Percentiles rank a stretch among this genome's conserved stretches.
Conservation (phyloP, 2,329 filamentous ascomycete species). For the Apiospora rasikravindrae region DNA sequence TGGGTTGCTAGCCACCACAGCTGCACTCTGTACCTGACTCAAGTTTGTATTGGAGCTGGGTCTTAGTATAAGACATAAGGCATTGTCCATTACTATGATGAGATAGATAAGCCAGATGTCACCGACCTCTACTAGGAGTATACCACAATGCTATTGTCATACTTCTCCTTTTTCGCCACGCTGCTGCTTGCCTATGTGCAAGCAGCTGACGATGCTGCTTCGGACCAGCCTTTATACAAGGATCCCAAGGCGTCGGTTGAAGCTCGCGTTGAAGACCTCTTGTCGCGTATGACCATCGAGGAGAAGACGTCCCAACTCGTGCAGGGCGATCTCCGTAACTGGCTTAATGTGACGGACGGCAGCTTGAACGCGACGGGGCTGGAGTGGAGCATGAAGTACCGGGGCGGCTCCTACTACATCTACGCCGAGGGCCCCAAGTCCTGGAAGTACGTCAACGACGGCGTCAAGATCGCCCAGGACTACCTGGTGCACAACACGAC, state of each 20-base stretch:
- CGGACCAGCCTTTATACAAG: conserved; percentile 59
- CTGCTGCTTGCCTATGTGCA: conserved; percentile 27
- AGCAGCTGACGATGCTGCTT: conserved; percentile 22
- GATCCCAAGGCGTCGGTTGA: conserved; percentile 66
- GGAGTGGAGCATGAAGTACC: conserved; percentile 67
- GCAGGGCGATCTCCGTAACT: conserved; percentile 74
- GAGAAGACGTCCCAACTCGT: conserved; percentile 75
- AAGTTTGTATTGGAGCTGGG: not conserved
- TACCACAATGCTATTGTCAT: conserved; percentile 20
- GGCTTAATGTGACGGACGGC: conserved; percentile 71
- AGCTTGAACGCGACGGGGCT: conserved; percentile 71
- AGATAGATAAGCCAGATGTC: not conserved
- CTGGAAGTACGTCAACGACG: conserved; percentile 66
- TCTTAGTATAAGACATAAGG: not conserved
- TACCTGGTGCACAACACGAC: conserved; percentile 71
- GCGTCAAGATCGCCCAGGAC: conserved; percentile 69
- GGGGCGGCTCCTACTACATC: conserved; percentile 75
- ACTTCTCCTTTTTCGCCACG: conserved; percentile 24
- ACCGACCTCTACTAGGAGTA: conserved; percentile 28
- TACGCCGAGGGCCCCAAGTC: conserved; percentile 73
- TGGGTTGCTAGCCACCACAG: not conserved
- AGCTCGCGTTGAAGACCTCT: conserved; percentile 68
- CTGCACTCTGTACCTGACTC: not conserved
- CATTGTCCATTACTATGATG: too few species aligned
- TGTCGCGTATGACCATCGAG: conserved; percentile 74